Evolutionary conservation across 2,329 filamentous ascomycete species (phyloP).

Genomic region (Aspergillus fischeri): DNA sequence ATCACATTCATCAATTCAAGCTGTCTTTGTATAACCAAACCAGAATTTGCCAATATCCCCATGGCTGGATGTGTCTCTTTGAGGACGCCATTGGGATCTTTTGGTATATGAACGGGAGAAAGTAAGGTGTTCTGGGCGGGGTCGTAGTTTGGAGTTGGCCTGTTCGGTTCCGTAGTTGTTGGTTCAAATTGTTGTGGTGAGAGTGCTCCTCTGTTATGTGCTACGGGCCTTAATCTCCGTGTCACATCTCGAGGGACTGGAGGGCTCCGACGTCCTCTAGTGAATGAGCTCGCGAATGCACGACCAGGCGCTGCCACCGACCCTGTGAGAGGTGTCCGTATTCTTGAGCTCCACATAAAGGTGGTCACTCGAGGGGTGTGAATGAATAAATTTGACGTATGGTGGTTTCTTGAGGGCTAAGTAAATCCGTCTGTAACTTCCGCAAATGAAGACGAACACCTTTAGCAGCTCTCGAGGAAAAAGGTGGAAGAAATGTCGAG

Average conservation of each 20-base stretch:
- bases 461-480: not conserved
- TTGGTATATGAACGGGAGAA: conserved; percentile 57
- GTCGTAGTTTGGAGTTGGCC: conserved; percentile 40
- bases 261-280: conserved; percentile 20
- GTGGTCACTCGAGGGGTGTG: not conserved
- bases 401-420: not conserved
- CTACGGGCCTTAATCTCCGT: conserved; percentile 21
- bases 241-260: conserved; percentile 30
- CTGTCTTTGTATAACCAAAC: conserved; percentile 59
- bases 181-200: conserved; percentile 7
- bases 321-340: conserved; percentile 19
- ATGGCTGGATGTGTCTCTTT: conserved; percentile 56
- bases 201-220: conserved; percentile 1
- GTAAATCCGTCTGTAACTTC: not conserved
- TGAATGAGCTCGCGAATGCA: conserved; percentile 24
- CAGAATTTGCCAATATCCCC: conserved; percentile 56
- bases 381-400: not conserved
- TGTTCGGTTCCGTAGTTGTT: conserved; percentile 22
- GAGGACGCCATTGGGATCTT: conserved; percentile 57
- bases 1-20: conserved; percentile 64
- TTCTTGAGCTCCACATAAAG: conserved; percentile 28
- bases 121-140: conserved; percentile 48
- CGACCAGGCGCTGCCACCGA: conserved; percentile 18
- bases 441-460: not conserved
- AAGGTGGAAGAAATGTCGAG: not conserved